Evolutionary conservation across 257 asterid species (phyloP).

Genomic region (Capsicum rhomboideum): DNA sequence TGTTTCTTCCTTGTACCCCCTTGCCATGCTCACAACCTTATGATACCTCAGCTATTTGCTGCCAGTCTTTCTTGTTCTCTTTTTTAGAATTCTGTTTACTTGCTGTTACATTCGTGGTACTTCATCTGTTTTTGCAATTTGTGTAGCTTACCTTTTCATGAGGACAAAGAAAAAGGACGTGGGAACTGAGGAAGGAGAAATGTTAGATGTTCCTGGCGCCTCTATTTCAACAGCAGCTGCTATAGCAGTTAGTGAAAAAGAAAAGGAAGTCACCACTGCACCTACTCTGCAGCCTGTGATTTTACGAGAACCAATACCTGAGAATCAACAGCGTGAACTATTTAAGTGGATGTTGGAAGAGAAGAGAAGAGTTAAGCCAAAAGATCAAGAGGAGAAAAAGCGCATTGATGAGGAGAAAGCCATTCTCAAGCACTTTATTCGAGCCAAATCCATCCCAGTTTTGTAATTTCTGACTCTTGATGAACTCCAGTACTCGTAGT

Average conservation of each 20-base stretch:
- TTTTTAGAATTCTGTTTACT: not conserved
- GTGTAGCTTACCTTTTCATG: slow-evolving; percentile 52
- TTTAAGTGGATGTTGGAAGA: slow-evolving; percentile 82
- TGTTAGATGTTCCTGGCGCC: slow-evolving; percentile 18
- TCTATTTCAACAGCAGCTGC: slow-evolving; percentile 22
- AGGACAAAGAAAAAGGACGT: slow-evolving; percentile 42
- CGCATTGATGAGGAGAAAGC: slow-evolving; percentile 89
- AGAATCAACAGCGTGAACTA: slow-evolving; percentile 63
- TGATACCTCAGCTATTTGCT: not conserved
- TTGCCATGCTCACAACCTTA: not conserved
- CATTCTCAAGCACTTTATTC: slow-evolving; percentile 67
- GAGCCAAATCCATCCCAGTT: slow-evolving; percentile 51
- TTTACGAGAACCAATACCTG: slow-evolving; percentile 50
- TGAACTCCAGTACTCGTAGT: not conserved
- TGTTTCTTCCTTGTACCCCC: not conserved
- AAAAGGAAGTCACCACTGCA: slow-evolving; percentile 12
- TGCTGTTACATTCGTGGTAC: not conserved
- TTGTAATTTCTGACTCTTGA: slow-evolving; percentile 14
- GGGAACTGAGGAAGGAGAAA: slow-evolving; percentile 24
- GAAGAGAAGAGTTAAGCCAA: slow-evolving; percentile 68
- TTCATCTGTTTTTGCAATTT: not conserved
- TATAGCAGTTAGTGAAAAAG: slow-evolving; percentile 21
- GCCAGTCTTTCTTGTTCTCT: not conserved
- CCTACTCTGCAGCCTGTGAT: slow-evolving; percentile 25
- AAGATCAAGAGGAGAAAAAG: slow-evolving; percentile 59